Conservation (phyloP, 768 basidiomycete genomes). For the Lentinula aciculospora region DNA sequence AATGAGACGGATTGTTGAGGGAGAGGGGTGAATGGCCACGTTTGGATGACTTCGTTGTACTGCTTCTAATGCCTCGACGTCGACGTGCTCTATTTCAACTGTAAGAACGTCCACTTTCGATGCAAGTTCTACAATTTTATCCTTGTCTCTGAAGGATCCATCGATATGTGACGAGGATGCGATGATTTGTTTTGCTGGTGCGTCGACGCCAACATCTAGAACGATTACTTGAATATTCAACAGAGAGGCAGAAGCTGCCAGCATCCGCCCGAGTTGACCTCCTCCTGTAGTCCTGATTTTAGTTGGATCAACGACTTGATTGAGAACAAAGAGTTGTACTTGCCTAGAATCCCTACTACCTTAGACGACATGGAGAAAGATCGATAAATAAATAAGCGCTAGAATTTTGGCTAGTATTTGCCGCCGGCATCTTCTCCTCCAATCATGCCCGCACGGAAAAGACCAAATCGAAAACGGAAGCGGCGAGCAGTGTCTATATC, state of each 20-base stretch:
- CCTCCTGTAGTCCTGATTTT: constrained; percentile 53
- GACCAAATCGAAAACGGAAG: constrained; percentile 45
- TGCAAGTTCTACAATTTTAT: constrained; percentile 76
- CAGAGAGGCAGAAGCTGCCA: constrained; percentile 83
- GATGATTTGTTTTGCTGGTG: constrained; percentile 89
- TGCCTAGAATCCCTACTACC: constrained; percentile 48
- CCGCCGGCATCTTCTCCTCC: constrained; percentile 15
- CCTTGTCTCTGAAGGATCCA: constrained; percentile 81
- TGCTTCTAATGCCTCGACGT: constrained; percentile 66
- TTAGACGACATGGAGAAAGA: constrained; percentile 32
- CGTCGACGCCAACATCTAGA: constrained; percentile 75
- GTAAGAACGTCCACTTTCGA: constrained; percentile 81
- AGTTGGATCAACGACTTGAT: background rate
- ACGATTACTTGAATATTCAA: constrained; percentile 80
- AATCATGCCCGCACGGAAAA: constrained; percentile 34
- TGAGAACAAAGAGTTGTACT: constrained; percentile 20
- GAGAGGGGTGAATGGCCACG: constrained; percentile 66
- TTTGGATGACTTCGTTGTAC: constrained; percentile 34
- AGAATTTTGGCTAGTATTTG: background rate
- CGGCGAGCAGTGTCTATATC: constrained; percentile 40
- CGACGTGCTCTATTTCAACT: constrained; percentile 96
- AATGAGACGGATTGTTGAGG: constrained; percentile 77
- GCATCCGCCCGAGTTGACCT: constrained; percentile 96
- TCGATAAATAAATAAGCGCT: background rate
- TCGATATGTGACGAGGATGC: constrained; percentile 63